These are phyloP conservation scores for Aurifilum marmelostoma DNA, from an alignment of 2,329 filamentous ascomycete genomes.

Conservation along the genomic window DNA sequence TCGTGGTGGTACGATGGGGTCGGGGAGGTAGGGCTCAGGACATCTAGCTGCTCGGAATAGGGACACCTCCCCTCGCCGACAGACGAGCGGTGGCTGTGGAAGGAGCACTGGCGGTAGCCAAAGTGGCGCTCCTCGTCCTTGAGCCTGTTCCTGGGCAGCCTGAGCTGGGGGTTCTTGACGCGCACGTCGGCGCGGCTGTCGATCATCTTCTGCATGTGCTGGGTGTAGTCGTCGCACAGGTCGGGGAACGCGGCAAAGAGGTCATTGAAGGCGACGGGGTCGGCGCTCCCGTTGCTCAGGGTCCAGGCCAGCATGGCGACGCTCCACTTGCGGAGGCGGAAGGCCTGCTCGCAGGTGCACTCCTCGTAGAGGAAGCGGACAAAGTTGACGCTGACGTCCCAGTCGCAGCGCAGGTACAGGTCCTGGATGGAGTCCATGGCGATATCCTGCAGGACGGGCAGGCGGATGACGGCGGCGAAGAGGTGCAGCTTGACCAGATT, in stretches of 20 bases:
- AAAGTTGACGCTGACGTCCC: conserved; percentile 58
- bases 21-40: conserved; percentile 25
- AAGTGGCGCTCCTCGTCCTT: conserved; percentile 61
- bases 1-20: background rate
- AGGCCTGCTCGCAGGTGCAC: conserved; percentile 52
- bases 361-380: conserved; percentile 58
- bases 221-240: conserved; percentile 54
- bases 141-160: conserved; percentile 59
- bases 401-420: conserved; percentile 60
- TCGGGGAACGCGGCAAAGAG: conserved; percentile 45
- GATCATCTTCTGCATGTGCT: conserved; percentile 57
- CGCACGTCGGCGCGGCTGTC: conserved; percentile 53
- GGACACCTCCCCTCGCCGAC: conserved; percentile 60
- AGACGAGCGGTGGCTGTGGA: conserved; percentile 59
- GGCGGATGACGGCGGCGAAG: conserved; percentile 56
- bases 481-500: conserved; percentile 60
- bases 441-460: conserved; percentile 56
- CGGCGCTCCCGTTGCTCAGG: conserved; percentile 41
- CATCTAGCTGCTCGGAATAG: conserved; percentile 37
- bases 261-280: conserved; percentile 32
- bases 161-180: conserved; percentile 64
- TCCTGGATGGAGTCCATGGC: conserved; percentile 64
- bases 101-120: conserved; percentile 64
- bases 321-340: conserved; percentile 61
- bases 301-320: conserved; percentile 65